Base-by-base conservation (phyloP, 306 rosid species). In the Dalbergia cochinchinensis region DNA sequence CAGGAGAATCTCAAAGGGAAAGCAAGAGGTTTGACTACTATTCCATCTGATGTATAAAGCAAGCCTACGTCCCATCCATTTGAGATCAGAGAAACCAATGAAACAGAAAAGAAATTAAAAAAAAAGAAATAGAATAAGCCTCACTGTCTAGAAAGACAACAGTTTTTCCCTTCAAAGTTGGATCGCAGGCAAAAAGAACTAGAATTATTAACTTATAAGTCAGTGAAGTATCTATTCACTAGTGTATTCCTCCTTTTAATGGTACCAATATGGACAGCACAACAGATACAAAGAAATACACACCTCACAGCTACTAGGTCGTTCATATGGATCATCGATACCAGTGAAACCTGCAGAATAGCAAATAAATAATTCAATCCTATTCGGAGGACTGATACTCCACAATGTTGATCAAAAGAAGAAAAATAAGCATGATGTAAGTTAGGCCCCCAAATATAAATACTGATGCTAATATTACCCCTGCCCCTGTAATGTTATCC, bases 261-360 rank as follows among this genome's bases (percentile, higher is more conserved):
- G 71, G 47, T 39, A 13, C 45, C 73, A 53, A 34, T 33, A 69
- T 33, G 26, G 51, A 33, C 12, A 78, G n/a, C 4, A 67, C 64
- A 31, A 31, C 33, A 74, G 78, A 74, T 80, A 84, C 85, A 83
- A 78, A 35, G 59, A 59, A 22, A 20, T 59, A 73, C 83, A 73
- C 7, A 88, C 99, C 99, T 95, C 99, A 64, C 94, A 89, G 42
- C 80, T 74, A 69, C 81, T 34, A 6, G 99, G 99, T 44, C 89
- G 87, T 82, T 95, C 99, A 68, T 95, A 95, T 37, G 98, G 97
- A 85, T 93, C 97, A 83, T 91, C 96, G 48, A 95, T 77, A 68
- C 99, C 99, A 13, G 99, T 95, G 82, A 95, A 95, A 77, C 91
- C 99, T 95, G 94, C 83, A 83, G 70, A 76, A 58, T 65, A 65